Evolutionary conservation across 2,329 filamentous ascomycete species (phyloP).

Genomic region (Sclerotinia nivalis): DNA sequence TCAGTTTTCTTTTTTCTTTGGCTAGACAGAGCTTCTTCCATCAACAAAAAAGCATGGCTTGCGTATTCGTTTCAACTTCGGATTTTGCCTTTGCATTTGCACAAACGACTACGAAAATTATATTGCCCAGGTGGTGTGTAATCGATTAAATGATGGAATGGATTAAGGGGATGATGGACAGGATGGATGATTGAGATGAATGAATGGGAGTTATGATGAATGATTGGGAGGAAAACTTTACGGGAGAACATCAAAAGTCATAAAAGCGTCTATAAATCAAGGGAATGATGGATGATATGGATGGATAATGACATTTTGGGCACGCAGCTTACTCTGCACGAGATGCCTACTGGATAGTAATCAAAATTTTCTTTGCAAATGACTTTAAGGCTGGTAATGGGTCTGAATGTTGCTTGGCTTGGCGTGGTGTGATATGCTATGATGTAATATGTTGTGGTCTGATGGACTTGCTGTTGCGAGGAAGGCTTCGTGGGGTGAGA

Average conservation of each 20-base stretch:
- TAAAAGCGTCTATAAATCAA: slow-evolving; percentile 3
- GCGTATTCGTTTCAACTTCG: background rate
- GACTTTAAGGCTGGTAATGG: background rate
- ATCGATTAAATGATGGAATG: background rate
- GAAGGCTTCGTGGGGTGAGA: background rate
- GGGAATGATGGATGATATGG: background rate
- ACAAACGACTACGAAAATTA: slow-evolving; percentile 6
- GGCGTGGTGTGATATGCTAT: background rate
- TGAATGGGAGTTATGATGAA: no score
- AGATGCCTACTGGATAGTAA: slow-evolving; percentile 19
- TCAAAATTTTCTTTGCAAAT: slow-evolving; percentile 6
- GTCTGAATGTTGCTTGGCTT: no score
- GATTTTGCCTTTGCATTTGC: background rate
- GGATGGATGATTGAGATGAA: background rate
- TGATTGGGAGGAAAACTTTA: background rate
- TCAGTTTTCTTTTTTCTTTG: background rate
- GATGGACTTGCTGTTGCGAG: background rate
- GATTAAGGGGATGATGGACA: background rate
- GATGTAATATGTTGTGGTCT: no score
- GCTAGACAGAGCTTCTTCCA: background rate
- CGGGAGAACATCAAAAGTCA: background rate
- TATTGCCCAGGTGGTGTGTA: slow-evolving; percentile 19
- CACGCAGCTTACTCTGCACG: slow-evolving; percentile 11
- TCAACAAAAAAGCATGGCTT: background rate
- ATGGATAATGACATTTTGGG: background rate